phyloP scores from a whole-genome alignment of 2,329 filamentous ascomycete species.

The Metarhizium guizhouense region DNA sequence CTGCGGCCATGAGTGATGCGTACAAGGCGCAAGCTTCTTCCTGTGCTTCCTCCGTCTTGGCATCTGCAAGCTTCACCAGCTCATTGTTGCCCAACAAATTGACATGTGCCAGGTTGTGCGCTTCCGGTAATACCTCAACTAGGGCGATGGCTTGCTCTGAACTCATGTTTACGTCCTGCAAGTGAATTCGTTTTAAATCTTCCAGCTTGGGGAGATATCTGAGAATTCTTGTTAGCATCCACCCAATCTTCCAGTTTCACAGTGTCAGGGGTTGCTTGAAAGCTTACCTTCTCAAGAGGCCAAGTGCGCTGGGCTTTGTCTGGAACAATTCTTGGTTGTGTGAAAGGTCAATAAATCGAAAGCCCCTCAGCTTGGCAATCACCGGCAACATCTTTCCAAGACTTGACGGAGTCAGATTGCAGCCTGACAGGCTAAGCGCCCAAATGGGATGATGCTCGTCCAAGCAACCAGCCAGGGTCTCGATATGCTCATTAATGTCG shows the following conservation, averaged over 20 bases:
- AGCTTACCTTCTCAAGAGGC: slow-evolving; percentile 61
- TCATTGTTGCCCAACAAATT: slow-evolving; percentile 76
- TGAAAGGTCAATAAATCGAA: slow-evolving; percentile 86
- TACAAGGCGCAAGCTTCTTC: slow-evolving; percentile 93
- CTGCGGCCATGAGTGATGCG: slow-evolving; percentile 81
- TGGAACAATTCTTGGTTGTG: slow-evolving; percentile 79
- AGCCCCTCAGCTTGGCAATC: slow-evolving; percentile 58
- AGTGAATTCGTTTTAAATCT: slow-evolving; percentile 72
- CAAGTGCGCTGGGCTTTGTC: slow-evolving; percentile 62
- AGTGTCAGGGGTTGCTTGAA: background rate
- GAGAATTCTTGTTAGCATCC: background rate
- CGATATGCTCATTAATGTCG: slow-evolving; percentile 50
- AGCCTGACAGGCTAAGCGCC: slow-evolving; percentile 79
- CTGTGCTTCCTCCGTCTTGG: slow-evolving; percentile 68
- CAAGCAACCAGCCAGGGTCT: slow-evolving; percentile 43
- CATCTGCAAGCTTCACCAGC: slow-evolving; percentile 61
- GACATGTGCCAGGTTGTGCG: slow-evolving; percentile 71
- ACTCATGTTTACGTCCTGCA: slow-evolving; percentile 74
- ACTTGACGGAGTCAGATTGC: slow-evolving; percentile 65
- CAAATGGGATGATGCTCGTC: slow-evolving; percentile 52
- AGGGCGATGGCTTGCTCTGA: slow-evolving; percentile 85
- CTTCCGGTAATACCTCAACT: slow-evolving; percentile 83
- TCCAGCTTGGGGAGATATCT: slow-evolving; percentile 54
- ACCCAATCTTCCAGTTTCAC: background rate
- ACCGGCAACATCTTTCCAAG: slow-evolving; percentile 69